Evolutionary conservation across 257 asterid genomes (phyloP), one percentile per base, ranked within the genome.

Genomic region (Parsonsia alboflavescens): DNA sequence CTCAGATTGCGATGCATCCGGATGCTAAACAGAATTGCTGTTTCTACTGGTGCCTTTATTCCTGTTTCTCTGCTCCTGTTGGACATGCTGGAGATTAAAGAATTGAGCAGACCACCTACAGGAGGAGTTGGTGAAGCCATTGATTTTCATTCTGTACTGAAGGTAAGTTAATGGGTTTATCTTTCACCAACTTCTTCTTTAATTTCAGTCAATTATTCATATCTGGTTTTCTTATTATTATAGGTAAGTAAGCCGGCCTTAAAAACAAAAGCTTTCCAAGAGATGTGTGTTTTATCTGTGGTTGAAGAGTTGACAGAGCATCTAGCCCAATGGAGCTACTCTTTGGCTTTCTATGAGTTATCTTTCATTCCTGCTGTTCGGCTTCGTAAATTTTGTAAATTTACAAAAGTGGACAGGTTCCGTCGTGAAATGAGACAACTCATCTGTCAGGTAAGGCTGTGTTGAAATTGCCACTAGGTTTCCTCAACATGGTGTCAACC

Each of bases 61-160:
- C 99, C 99, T 13, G 93, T 95, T 77, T 88, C 98, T 79, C 36
- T 88, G 77, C 90, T 87, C 84, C 94, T 92, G 58, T 68, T 94
- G 78, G 97, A 92, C 84, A 90, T 91, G 92, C 85, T 92, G 74
- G 96, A 95, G 79, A 89, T 92, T 44, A 92, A 95, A 81, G 99
- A 95, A 85, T 80, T 95, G 96, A 90, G 77, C 68, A 88, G 80
- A 75, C 91, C 97, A 68, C 96, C 97, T 16, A 83, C 93, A 1
- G 99, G 96, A 77, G 99, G 99, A 86, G 89, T 87, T 70, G 99
- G 98, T 71, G 87, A 90, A 87, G 90, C 97, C 75, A 84, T 90
- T 80, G 96, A 95, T 86, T 83, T 89, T 46, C 84, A 73, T 26
- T 83, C 93, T 76, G 79, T 79, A 68, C 82, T 92, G 52, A 95